Evolutionary conservation across 1,139 yeast species (phyloP), one percentile per base, ranked within the genome.

Genomic region (Candida sp.): DNA sequence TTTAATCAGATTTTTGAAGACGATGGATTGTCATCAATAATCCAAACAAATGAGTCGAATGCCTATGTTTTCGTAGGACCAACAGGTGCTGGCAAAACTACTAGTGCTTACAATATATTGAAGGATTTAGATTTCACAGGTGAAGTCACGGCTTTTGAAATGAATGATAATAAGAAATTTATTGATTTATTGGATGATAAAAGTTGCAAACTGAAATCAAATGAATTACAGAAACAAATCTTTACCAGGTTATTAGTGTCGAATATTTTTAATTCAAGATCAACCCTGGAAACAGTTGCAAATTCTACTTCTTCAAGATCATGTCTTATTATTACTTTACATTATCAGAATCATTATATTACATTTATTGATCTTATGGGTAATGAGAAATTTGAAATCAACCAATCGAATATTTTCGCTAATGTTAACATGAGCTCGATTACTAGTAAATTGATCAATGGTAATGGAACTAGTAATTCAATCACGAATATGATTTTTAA

Each of bases 21-120:
- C 8, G 43, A 46, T 29, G 47, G 48, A 4, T 57, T 47, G 43
- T 42, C 46, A 5, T 49, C 53, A 21, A 49, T 54, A 21, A 43
- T 58, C 5, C 46, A 47, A 15, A 42, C 41, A 34, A 40, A 35
- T 7, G 33, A 35, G 19, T 49, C 53, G 15, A 43, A 55, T 3
- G 60, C 61, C 43, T 47, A 53, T 29, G 54, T 65, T 9, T 61
- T 66, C 39, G 57, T 65, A 52, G 71, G 70, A 1, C 70, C 71
- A 8, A 63, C 67, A 1, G 67, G 63, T 12, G 58, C 68, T 41
- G 71, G 72, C 7, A 67, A 66, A 47, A 66, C 71, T 7, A 63
- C 69, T 23, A 55, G 61, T 29, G 48, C 66, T 34, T 46, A 25
- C 36, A 15, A 15, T 22, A 5, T 38, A n/a, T 38, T 38, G 32